phyloP scores from a whole-genome alignment of 805 yeast species.

The Pichia scutulata region DNA sequence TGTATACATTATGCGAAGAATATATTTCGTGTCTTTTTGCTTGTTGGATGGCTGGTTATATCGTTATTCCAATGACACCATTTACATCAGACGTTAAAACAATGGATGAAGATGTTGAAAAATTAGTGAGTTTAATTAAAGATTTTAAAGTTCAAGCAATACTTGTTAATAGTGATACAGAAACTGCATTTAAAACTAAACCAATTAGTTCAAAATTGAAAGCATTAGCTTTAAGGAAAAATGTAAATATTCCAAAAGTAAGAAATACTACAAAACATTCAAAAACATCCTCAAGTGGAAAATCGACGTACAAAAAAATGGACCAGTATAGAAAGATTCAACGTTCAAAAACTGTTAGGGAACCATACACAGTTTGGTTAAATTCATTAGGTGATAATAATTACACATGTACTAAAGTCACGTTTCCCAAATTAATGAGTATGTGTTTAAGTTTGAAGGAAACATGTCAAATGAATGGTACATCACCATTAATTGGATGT shows the following conservation, averaged over 20 bases:
- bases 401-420: slow-evolving; percentile 48
- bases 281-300: slow-evolving; percentile 27
- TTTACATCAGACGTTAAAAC: slow-evolving; percentile 48
- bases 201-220: slow-evolving; percentile 54
- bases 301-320: slow-evolving; percentile 36
- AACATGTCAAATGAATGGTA: slow-evolving; percentile 74
- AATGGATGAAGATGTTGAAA: slow-evolving; percentile 65
- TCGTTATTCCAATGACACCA: slow-evolving; percentile 72
- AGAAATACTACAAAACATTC: slow-evolving; percentile 61
- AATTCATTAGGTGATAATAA: slow-evolving; percentile 67
- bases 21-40: slow-evolving; percentile 78
- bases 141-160: slow-evolving; percentile 67
- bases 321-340: slow-evolving; percentile 22
- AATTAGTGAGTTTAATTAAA: slow-evolving; percentile 54
- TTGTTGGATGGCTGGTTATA: slow-evolving; percentile 71
- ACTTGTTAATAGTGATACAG: slow-evolving; percentile 73
- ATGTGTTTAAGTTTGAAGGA: slow-evolving; percentile 87
- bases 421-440: slow-evolving; percentile 59
- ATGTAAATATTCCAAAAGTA: slow-evolving; percentile 38
- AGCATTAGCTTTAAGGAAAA: slow-evolving; percentile 22
- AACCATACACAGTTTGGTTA: slow-evolving; percentile 46
- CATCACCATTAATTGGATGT: slow-evolving; percentile 73
- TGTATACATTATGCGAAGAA: slow-evolving; percentile 85
- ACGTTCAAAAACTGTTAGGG: slow-evolving; percentile 30
- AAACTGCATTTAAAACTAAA: slow-evolving; percentile 58